phyloP scores from a whole-genome alignment of 768 basidiomycete genomes.

The Phaeotremella skinneri region DNA sequence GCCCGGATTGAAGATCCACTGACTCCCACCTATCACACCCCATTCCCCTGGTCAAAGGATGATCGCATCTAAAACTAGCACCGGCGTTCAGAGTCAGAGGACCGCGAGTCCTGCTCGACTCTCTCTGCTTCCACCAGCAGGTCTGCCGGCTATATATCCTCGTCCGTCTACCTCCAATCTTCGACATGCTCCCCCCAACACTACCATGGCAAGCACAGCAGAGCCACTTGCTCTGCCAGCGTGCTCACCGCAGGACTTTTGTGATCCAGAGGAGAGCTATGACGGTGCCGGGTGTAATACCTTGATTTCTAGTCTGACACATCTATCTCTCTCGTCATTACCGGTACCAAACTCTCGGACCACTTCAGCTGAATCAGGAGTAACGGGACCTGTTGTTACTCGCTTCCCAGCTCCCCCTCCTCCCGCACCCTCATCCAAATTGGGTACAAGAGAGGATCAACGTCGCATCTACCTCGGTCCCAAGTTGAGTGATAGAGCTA shows the following conservation, averaged over 20 bases:
- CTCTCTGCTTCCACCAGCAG: background rate
- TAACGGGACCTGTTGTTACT: slow-evolving; percentile 19
- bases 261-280: slow-evolving; percentile 10
- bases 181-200: background rate
- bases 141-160: background rate
- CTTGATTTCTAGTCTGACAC: slow-evolving; percentile 31
- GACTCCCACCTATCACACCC: too few species aligned
- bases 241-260: too few species aligned
- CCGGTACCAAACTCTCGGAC: background rate
- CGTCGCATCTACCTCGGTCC: slow-evolving; percentile 41
- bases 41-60: too few species aligned
- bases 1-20: too few species aligned
- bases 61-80: too few species aligned
- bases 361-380: background rate
- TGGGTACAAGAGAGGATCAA: slow-evolving; percentile 35
- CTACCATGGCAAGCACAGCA: too few species aligned
- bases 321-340: slow-evolving; percentile 17
- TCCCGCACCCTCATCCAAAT: slow-evolving; percentile 16
- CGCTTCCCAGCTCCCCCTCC: slow-evolving; percentile 35
- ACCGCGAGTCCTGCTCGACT: background rate
- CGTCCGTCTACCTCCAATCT: background rate
- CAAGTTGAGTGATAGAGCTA: slow-evolving; percentile 39
- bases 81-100: too few species aligned
- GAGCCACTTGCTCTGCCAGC: too few species aligned
- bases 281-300: slow-evolving; percentile 20